phyloP scores from a whole-genome alignment of 2,329 filamentous ascomycete genomes.

The Fusarium sp. region DNA sequence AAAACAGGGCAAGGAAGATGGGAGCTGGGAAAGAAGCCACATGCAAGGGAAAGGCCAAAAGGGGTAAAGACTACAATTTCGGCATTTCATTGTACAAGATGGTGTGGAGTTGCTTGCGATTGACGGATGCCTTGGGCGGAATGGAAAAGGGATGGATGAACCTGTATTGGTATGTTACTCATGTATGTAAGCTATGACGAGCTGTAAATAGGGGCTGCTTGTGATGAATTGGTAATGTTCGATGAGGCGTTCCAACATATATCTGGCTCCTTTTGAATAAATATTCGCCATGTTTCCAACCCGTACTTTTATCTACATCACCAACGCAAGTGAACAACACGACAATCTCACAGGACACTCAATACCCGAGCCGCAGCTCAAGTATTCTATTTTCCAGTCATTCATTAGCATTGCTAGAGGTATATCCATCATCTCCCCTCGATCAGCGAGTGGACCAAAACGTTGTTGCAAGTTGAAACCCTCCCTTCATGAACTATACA shows the following conservation, averaged over 20 bases:
- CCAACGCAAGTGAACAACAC: neutral
- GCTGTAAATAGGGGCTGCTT: conserved; percentile 3
- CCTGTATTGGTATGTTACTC: neutral
- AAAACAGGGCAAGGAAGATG: conserved; percentile 5
- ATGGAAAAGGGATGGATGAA: conserved; percentile 16
- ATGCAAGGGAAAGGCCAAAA: conserved; percentile 20
- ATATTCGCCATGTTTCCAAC: neutral
- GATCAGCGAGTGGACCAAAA: conserved; percentile 1
- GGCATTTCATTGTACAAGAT: conserved; percentile 2
- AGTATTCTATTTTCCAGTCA: conserved; percentile 2
- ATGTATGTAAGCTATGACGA: conserved; percentile 17
- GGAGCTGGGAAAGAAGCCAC: conserved; percentile 1
- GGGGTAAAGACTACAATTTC: neutral
- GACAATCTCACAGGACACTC: neutral
- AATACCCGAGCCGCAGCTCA: neutral
- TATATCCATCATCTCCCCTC: conserved; percentile 23
- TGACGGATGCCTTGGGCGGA: conserved; percentile 1
- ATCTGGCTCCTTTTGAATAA: neutral
- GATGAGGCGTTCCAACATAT: conserved; percentile 7
- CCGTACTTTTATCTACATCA: neutral
- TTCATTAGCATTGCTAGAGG: conserved; percentile 22
- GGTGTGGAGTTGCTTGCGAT: conserved; percentile 8
- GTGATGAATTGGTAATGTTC: conserved; percentile 15
- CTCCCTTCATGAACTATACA: conserved; percentile 7
- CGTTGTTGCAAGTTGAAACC: neutral